These are phyloP conservation scores for Hyphodiscus sp. DNA, from an alignment of 2,329 filamentous ascomycete genomes.

Conservation along the genomic window DNA sequence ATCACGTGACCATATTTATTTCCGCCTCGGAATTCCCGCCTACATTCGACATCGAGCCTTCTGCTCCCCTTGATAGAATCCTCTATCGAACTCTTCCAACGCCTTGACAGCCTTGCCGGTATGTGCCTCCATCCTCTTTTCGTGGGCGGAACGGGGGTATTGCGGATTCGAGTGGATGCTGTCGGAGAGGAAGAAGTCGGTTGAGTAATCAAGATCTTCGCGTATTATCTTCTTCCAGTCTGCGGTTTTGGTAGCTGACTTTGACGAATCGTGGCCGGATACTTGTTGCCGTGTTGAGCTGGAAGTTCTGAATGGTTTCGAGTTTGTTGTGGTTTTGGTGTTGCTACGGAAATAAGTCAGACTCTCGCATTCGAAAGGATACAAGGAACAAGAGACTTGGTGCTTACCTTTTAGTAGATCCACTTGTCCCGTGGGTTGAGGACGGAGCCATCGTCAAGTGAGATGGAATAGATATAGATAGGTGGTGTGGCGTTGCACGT, in stretches of 20 bases:
- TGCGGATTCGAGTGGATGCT: not conserved
- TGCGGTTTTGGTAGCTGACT: not conserved
- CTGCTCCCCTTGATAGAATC: not conserved
- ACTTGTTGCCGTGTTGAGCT: not conserved
- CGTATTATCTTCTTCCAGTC: not conserved
- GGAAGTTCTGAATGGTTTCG: not conserved
- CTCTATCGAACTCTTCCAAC: not conserved
- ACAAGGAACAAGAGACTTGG: not conserved
- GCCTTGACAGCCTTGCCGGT: not conserved
- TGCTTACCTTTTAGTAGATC: not conserved
- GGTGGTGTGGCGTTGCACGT: not conserved
- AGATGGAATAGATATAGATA: not conserved
- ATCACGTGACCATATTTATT: not conserved
- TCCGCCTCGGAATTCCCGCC: not conserved
- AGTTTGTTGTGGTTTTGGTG: not conserved
- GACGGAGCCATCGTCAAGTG: not conserved
- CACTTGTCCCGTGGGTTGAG: not conserved
- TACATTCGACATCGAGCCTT: not conserved
- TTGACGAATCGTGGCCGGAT: not conserved
- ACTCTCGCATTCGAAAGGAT: not conserved
- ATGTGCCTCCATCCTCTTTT: not conserved
- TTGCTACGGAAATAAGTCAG: not conserved
- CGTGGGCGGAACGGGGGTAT: not conserved
- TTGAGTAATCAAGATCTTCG: not conserved
- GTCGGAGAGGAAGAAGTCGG: not conserved